Conservation (phyloP, 768 basidiomycete genomes). For the Punctularia strigosozonata region DNA sequence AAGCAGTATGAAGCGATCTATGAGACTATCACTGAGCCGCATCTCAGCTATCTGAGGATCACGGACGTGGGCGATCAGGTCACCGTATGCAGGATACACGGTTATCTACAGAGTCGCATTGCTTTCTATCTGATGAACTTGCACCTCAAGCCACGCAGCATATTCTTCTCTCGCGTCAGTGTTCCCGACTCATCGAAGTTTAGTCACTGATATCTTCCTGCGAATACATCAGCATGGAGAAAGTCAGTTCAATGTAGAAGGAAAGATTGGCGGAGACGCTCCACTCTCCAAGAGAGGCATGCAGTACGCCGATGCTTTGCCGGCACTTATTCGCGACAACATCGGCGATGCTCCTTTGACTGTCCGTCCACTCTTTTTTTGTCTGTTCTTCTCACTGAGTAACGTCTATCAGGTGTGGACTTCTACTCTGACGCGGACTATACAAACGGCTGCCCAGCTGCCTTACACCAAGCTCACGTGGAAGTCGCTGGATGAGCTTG, state of each 20-base stretch:
- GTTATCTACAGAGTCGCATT: constrained; percentile 93
- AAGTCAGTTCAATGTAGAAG: constrained; percentile 92
- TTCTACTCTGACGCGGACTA: constrained; percentile 88
- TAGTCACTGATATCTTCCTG: constrained; percentile 5
- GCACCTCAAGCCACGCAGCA: constrained; percentile 91
- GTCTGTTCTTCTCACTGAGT: not conserved
- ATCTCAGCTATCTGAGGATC: constrained; percentile 85
- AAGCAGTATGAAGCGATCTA: constrained; percentile 91
- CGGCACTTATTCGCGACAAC: constrained; percentile 78
- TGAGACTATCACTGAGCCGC: constrained; percentile 86
- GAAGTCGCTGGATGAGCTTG: constrained; percentile 97
- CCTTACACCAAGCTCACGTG: constrained; percentile 90
- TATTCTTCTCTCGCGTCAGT: constrained; percentile 88
- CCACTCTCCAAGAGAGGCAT: constrained; percentile 73
- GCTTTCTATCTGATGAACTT: constrained; percentile 98
- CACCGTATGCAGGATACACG: constrained; percentile 76
- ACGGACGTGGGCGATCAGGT: constrained; percentile 90
- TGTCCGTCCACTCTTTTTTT: constrained; percentile 27
- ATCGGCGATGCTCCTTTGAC: constrained; percentile 84
- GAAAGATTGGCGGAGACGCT: constrained; percentile 97
- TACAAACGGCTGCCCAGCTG: constrained; percentile 76
- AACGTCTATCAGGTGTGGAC: constrained; percentile 77
- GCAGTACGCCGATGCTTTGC: constrained; percentile 78
- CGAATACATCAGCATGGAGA: constrained; percentile 72
- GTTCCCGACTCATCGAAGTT: constrained; percentile 1